These are phyloP conservation scores for Lonicera japonica DNA, from an alignment of 129 eudicot genomes.

Conservation along the genomic window DNA sequence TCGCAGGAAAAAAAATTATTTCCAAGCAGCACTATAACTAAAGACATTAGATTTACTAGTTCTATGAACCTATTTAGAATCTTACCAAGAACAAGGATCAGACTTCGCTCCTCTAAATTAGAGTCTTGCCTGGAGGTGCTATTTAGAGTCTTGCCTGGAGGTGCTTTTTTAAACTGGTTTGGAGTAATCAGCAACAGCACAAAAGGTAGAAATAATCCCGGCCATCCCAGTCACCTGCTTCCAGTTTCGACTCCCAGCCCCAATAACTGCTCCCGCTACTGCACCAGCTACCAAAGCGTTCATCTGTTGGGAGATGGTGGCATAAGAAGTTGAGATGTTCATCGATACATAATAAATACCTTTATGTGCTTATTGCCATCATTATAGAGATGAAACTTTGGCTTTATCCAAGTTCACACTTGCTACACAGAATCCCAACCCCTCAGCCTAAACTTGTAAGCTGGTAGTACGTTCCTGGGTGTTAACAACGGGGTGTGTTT, in stretches of 20 bases:
- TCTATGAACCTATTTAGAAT: too few species aligned
- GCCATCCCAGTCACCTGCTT: constrained; percentile 69
- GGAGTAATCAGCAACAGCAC: constrained; percentile 57
- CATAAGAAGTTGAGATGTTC: not conserved
- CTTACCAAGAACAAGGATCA: too few species aligned
- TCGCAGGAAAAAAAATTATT: too few species aligned
- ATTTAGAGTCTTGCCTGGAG: not conserved
- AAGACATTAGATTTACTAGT: too few species aligned
- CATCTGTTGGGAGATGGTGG: constrained; percentile 50
- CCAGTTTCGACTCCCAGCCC: constrained; percentile 73
- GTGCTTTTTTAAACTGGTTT: constrained; percentile 30
- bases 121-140: too few species aligned
- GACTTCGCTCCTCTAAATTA: too few species aligned
- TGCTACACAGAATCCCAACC: not conserved
- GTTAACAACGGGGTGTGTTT: too few species aligned
- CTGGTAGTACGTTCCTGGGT: not conserved
- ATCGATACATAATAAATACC: not conserved
- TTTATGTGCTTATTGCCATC: not conserved
- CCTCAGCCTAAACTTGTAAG: too few species aligned
- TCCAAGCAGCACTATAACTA: too few species aligned
- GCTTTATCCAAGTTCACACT: not conserved
- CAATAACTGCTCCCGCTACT: constrained; percentile 73
- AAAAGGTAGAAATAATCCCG: constrained; percentile 45
- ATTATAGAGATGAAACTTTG: not conserved
- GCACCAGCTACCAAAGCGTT: constrained; percentile 79